These are phyloP conservation scores for Niveomyces coronatus DNA, from an alignment of 2,329 filamentous ascomycete species.

Conservation along the genomic window DNA sequence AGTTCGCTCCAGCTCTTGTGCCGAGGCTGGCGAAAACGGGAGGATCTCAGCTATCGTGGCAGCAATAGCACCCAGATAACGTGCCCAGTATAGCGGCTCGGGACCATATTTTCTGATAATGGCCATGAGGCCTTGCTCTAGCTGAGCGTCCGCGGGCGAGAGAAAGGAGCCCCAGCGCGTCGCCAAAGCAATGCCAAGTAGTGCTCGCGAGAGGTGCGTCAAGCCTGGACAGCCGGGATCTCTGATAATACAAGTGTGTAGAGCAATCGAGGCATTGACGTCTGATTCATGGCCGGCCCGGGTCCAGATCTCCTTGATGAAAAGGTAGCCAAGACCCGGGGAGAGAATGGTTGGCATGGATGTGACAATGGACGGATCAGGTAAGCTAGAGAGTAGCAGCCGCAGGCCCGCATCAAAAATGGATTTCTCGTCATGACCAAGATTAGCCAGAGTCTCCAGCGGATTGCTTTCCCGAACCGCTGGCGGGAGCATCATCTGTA, in stretches of 20 bases:
- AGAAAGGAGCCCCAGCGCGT: constrained; percentile 62
- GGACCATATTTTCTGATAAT: constrained; percentile 28
- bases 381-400: constrained; percentile 32
- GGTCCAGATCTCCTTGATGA: constrained; percentile 42
- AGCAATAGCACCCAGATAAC: constrained; percentile 41
- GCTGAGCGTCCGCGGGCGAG: constrained; percentile 34
- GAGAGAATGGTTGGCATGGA: constrained; percentile 31
- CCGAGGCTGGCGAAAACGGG: constrained; percentile 29
- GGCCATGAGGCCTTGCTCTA: constrained; percentile 31
- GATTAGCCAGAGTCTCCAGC: constrained; percentile 31
- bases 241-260: constrained; percentile 63
- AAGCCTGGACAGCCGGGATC: constrained; percentile 61
- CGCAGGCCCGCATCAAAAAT: constrained; percentile 27
- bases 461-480: constrained; percentile 55
- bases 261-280: constrained; percentile 53
- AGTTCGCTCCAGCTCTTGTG: constrained; percentile 22
- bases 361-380: constrained; percentile 25
- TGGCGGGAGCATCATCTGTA: constrained; percentile 59
- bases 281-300: constrained; percentile 37
- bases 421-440: constrained; percentile 17
- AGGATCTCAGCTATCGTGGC: constrained; percentile 31
- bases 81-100: constrained; percentile 40
- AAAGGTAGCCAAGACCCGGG: constrained; percentile 31
- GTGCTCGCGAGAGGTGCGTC: constrained; percentile 59
- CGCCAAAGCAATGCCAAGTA: constrained; percentile 61